Percentiles rank a stretch among this genome's conserved stretches.
Evolutionary conservation across 202 grass and related monocot species (phyloP).

Genomic region (Zoysia matrella): DNA sequence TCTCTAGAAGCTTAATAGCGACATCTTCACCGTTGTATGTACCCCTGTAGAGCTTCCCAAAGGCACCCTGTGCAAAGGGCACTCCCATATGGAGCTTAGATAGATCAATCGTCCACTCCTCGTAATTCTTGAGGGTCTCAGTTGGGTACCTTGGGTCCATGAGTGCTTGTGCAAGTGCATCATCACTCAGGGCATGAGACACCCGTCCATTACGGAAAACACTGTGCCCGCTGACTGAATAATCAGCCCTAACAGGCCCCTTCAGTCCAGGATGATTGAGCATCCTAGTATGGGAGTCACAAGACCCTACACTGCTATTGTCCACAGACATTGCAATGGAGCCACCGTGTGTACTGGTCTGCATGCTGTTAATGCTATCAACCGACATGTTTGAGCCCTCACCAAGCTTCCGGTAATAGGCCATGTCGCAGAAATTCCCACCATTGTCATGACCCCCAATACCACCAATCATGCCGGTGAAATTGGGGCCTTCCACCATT

Average conservation of each 20-base stretch:
- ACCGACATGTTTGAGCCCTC: constrained; percentile 76
- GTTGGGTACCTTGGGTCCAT: constrained; percentile 65
- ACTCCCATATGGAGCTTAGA: too few relatives aligned
- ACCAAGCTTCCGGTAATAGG: constrained; percentile 66
- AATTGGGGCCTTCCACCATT: constrained; percentile 64
- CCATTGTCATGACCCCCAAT: constrained; percentile 38
- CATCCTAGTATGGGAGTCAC: constrained; percentile 54
- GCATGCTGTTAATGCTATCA: constrained; percentile 63
- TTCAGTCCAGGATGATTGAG: constrained; percentile 65
- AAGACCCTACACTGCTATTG: constrained; percentile 60
- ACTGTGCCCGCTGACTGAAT: constrained; percentile 54
- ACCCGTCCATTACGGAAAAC: constrained; percentile 51
- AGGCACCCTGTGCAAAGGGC: constrained; percentile 50
- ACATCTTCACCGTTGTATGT: constrained; percentile 74
- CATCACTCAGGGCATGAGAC: constrained; percentile 61
- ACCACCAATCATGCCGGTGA: constrained; percentile 47
- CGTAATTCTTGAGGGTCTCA: constrained; percentile 65
- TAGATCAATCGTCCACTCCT: too few relatives aligned
- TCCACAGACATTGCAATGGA: constrained; percentile 65
- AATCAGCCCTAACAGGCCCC: constrained; percentile 46
- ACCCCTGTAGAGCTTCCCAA: constrained; percentile 77
- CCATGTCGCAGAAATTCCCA: constrained; percentile 59
- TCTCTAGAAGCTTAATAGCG: constrained; percentile 75
- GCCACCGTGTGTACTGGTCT: constrained; percentile 59
- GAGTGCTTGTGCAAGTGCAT: constrained; percentile 63